Conservation (phyloP, 2,329 filamentous ascomycete genomes). For the Cladosporium velox region DNA sequence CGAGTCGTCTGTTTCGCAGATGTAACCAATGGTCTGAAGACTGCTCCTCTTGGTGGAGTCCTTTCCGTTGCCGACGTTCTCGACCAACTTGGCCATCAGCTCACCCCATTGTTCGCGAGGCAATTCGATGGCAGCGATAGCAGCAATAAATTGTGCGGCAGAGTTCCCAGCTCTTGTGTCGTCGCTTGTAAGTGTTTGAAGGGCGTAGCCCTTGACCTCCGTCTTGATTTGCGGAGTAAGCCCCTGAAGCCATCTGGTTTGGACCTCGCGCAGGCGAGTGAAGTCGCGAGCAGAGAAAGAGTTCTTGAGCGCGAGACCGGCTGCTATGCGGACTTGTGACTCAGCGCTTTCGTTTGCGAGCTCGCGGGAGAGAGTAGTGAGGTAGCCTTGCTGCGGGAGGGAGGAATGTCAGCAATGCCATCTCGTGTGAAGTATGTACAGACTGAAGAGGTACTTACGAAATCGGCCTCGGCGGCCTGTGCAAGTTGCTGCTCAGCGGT, state of each 20-base stretch:
- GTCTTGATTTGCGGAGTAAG: constrained; percentile 80
- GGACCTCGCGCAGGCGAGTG: constrained; percentile 81
- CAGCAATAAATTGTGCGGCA: constrained; percentile 91
- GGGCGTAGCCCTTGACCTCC: constrained; percentile 84
- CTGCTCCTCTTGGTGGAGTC: constrained; percentile 93
- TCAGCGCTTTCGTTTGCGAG: constrained; percentile 86
- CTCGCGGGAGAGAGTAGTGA: constrained; percentile 88
- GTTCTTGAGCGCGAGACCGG: constrained; percentile 96
- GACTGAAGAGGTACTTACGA: constrained; percentile 63
- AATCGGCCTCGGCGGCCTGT: constrained; percentile 91
- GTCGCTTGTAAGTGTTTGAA: constrained; percentile 79
- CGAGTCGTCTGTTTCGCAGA: constrained; percentile 91
- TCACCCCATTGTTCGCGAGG: constrained; percentile 92
- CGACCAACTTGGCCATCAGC: constrained; percentile 83
- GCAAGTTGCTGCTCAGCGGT: constrained; percentile 91
- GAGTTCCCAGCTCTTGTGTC: constrained; percentile 84
- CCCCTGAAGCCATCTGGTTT: constrained; percentile 87
- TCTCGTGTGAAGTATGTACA: not conserved
- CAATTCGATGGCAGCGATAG: constrained; percentile 92
- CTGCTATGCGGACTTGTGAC: constrained; percentile 85
- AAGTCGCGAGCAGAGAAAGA: constrained; percentile 93
- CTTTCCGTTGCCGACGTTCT: constrained; percentile 84
- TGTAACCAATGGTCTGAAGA: constrained; percentile 94
- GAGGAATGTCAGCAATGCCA: constrained; percentile 24
- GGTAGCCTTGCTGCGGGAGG: constrained; percentile 74